Base-by-base conservation (phyloP, 106 monocot genomes). In the Hemerocallis citrina region DNA sequence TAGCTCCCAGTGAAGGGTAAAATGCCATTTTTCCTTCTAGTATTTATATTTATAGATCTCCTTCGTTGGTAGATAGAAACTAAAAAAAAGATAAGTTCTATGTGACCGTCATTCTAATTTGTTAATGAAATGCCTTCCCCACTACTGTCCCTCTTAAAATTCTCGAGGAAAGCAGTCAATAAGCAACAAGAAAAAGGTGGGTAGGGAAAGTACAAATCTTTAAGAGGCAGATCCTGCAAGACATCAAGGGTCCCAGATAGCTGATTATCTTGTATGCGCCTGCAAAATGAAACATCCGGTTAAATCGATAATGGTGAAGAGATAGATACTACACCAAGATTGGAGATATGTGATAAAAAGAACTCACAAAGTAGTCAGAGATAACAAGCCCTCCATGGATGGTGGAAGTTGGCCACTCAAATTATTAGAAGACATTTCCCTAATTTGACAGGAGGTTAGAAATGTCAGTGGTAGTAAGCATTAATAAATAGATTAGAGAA, bases 391-490 rank as follows among this genome's bases (percentile, higher is more conserved):
- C 45, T 35, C 71, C 85, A 99, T 85, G 6, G 98, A 88, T 19
- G 85, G 70, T 45, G 92, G 98, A 60, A 99, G 72, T 36, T 70
- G 76, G 16, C 98, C 88, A 30, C 80, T 82, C 35, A 99, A 66
- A 78, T 82, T 85, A 54, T 99, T 99, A 15, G 43, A 68, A 61
- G 98, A 99, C 57, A 99, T 67, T 78, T 99, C 92, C 44, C 98
- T 93, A 51, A 2, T 45, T 46, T 7, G n/a, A 71, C 20, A 51
- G 0, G 64, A 45, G 22, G 24, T 56, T 46, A 34, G 28, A 25
- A 17, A 60, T 47, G 32, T 38, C 52, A 70, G 41, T 37, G 16
- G 5, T 32, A 20, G 41, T 35, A 14, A 59, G 32, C 34, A 23
- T 36, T 48, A 8, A 36, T 36, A 41, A 58, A 48, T 8, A 57